phyloP scores from a whole-genome alignment of 2,329 filamentous ascomycete species.

The Magnaporthiopsis poae region DNA sequence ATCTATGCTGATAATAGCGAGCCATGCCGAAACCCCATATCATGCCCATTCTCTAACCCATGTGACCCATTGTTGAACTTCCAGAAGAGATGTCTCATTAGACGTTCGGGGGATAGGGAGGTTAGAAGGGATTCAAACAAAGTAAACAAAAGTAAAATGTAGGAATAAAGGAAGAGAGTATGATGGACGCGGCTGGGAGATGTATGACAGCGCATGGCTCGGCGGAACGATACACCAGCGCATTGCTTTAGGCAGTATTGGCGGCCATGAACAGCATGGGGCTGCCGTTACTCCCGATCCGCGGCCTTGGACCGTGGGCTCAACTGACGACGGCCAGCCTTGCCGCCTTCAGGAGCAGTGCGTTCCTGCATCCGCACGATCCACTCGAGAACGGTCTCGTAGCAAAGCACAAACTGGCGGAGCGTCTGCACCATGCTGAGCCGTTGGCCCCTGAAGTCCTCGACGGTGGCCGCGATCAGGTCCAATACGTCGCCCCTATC shows the following conservation, averaged over 20 bases:
- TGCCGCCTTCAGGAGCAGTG: not conserved
- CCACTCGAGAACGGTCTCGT: constrained; percentile 91
- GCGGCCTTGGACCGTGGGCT: not conserved
- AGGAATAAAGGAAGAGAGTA: too few species aligned
- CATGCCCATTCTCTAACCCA: not conserved
- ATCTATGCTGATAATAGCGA: not conserved
- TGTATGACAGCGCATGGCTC: not conserved
- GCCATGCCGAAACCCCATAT: not conserved
- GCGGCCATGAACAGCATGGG: not conserved
- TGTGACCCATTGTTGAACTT: not conserved
- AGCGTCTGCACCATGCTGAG: constrained; percentile 95
- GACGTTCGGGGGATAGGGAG: not conserved
- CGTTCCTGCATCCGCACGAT: constrained; percentile 41
- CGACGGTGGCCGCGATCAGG: constrained; percentile 75
- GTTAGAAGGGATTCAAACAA: not conserved
- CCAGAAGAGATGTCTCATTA: constrained; percentile 1
- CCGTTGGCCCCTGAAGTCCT: constrained; percentile 79
- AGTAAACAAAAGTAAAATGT: not conserved
- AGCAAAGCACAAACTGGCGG: constrained; percentile 88
- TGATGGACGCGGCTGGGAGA: too few species aligned
- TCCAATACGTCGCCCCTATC: constrained; percentile 63
- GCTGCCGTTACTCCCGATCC: not conserved
- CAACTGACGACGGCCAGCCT: not conserved
- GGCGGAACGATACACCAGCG: too few species aligned
- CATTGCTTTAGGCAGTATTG: not conserved